Base-by-base conservation (phyloP, 148 eudicot species). In the Camellia granthamiana region DNA sequence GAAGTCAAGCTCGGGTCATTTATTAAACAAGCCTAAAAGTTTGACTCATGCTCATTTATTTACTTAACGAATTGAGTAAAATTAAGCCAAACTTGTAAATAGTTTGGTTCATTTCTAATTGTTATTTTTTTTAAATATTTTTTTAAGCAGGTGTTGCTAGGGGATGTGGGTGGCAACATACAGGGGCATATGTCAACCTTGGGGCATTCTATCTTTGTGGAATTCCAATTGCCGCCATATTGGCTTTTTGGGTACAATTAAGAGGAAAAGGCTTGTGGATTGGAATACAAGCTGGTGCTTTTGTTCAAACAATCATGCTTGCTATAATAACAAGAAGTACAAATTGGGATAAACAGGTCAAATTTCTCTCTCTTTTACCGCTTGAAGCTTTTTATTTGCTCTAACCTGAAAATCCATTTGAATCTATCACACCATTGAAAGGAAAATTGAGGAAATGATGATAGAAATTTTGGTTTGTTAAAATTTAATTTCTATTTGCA, bases 131-230 rank as follows among this genome's bases (percentile, higher is more conserved):
- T 56, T 5, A 30, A 30, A 30, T 56, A 10, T 56, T 56, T 14
- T 56, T 2, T 9, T 3, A 3, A 58, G 3, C 70, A 91, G 96
- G 96, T 72, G 77, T 92, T 77, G 93, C 96, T 11, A 85, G 96
- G 69, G 96, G 96, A 73, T 88, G 93, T 77, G 96, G 96, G 10
- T 92, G 93, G 96, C 96, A 92, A 72, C 90, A 92, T 80, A 70
- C 90, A 49, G 96, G 93, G 47, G 93, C 92, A 23, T 85, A 78
- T 78, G 87, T 90, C 21, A 90, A 90, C 77, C 88, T 92, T 63
- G 92, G 80, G 3, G 87, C 96, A 7, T 92, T 89, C 73, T 92
- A 92, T 79, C 85, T 90, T n/a, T 77, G 81, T 10, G 96, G 96
- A 49, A 89, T 90, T 81, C 96, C 93, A 3, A 64, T 87, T 5